Percentiles rank a stretch among this genome's conserved stretches.
Evolutionary conservation across 306 rosid species (phyloP).

Genomic region (Cucurbita ficifolia): DNA sequence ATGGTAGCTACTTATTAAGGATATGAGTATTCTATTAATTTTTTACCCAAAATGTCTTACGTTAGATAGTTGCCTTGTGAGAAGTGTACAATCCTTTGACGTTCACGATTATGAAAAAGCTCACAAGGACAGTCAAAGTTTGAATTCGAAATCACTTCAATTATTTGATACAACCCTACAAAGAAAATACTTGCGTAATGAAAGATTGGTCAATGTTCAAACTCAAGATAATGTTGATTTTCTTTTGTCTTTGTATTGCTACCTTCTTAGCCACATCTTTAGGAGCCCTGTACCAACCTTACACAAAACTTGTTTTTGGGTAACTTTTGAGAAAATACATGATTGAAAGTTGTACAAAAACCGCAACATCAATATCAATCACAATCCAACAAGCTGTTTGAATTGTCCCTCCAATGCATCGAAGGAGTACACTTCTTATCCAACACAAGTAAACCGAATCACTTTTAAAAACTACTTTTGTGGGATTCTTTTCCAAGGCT

Average conservation of each 20-base stretch:
- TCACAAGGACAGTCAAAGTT: neutral
- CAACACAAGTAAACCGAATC: conserved; percentile 4
- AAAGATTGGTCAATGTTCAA: neutral
- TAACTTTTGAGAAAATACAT: neutral
- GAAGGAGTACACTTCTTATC: conserved; percentile 6
- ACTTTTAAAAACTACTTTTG: conserved; percentile 1
- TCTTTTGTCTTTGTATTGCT: neutral
- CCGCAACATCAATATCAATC: neutral
- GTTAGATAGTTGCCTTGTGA: neutral
- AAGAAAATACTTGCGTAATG: neutral
- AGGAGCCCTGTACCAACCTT: neutral
- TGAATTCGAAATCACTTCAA: neutral
- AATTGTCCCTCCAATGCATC: neutral
- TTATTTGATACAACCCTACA: neutral
- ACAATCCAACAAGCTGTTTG: neutral
- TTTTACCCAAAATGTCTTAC: neutral
- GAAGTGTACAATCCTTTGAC: neutral
- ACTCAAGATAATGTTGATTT: neutral
- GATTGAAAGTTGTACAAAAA: conserved; percentile 1
- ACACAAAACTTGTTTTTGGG: neutral
- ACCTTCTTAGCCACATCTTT: neutral
- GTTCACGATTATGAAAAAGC: neutral
- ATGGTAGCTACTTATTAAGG: neutral
- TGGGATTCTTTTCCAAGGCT: conserved; percentile 1
- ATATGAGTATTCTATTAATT: neutral